These are phyloP conservation scores for Rhizophagus sp. DNA, from an alignment of 192 early-diverging fungal genomes.

Conservation along the genomic window DNA sequence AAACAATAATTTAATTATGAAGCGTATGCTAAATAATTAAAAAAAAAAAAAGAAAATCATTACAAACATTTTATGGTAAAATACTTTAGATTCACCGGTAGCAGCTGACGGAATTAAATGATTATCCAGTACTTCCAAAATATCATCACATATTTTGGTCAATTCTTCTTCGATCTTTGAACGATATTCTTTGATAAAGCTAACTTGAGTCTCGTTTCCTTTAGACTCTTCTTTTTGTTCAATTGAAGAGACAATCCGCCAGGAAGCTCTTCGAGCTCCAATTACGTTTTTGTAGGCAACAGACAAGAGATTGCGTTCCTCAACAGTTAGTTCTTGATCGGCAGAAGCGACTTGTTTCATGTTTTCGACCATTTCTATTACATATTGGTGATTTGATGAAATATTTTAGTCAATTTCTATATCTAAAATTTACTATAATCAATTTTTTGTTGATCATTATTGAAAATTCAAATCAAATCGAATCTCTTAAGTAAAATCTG, in stretches of 20 bases:
- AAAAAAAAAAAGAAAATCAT: not conserved
- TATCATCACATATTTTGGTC: conserved; percentile 93
- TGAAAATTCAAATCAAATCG: no score
- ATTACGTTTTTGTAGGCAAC: conserved; percentile 99
- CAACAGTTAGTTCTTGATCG: conserved; percentile 85
- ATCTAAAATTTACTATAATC: not conserved
- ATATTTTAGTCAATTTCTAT: not conserved
- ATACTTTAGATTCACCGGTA: conserved; percentile 98
- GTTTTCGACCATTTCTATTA: conserved; percentile 75
- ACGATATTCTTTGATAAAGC: conserved; percentile 94
- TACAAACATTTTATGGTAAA: conserved; percentile 98
- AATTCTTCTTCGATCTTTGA: conserved; percentile 95
- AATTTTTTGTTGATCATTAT: not conserved
- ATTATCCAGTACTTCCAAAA: conserved; percentile 86
- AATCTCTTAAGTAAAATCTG: no score
- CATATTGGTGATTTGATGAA: not conserved
- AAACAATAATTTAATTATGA: conserved; percentile 9
- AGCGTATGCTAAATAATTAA: not conserved
- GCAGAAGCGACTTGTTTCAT: conserved; percentile 70
- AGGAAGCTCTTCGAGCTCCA: conserved; percentile 97
- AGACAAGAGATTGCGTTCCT: conserved; percentile 98
- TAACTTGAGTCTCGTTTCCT: conserved; percentile 88
- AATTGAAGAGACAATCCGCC: conserved; percentile 99
- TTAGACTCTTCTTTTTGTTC: conserved; percentile 98
- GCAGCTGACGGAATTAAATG: conserved; percentile 90